Conservation (phyloP, 1,284 basidiomycete species). For the Puccinia novopanici region DNA sequence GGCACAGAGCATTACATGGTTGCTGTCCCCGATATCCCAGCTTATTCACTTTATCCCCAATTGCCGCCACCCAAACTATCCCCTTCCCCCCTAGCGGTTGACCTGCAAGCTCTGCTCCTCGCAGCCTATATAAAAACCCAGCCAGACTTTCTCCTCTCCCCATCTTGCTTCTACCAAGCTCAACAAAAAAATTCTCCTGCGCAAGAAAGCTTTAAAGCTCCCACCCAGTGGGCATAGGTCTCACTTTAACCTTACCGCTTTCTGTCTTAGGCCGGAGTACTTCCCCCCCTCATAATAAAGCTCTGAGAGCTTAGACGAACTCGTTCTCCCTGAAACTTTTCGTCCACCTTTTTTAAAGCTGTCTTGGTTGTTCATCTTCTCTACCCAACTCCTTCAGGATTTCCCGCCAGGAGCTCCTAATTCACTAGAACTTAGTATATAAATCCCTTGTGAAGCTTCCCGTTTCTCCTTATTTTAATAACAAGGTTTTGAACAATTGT, state of each 20-base stretch:
- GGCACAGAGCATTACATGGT: neutral
- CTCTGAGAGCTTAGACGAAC: neutral
- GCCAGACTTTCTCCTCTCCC: neutral
- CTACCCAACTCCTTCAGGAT: neutral
- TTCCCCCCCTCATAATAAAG: neutral
- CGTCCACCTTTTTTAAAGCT: neutral
- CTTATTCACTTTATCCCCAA: neutral
- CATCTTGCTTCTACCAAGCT: neutral
- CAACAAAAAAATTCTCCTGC: neutral
- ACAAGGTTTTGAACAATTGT: constrained; percentile 17
- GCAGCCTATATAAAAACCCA: neutral
- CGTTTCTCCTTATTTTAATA: neutral
- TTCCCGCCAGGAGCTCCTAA: neutral
- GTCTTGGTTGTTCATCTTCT: neutral
- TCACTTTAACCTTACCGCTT: neutral
- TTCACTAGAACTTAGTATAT: neutral
- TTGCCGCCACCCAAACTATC: too few relatives aligned
- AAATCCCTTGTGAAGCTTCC: neutral
- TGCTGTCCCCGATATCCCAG: neutral
- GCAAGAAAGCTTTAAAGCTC: constrained; percentile 17
- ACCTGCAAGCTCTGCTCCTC: neutral
- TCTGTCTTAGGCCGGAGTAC: neutral
- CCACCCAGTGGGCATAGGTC: constrained; percentile 2
- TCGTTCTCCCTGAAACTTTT: neutral
- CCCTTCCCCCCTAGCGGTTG: neutral